These are phyloP conservation scores for Wickerhamiella galacta DNA, from an alignment of 805 yeast genomes.

Conservation along the genomic window DNA sequence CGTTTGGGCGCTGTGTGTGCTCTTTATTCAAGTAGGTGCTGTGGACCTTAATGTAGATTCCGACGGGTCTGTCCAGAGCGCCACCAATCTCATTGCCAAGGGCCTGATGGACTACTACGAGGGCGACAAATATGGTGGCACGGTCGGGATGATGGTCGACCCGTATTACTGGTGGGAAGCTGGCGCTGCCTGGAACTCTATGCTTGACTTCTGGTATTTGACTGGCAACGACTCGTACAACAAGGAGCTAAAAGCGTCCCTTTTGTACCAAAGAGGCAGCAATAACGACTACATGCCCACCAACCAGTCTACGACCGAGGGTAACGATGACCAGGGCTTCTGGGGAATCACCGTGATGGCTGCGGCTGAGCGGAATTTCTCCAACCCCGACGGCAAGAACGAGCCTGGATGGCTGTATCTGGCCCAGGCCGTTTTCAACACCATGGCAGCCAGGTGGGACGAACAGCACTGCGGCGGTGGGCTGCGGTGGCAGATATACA, in stretches of 20 bases:
- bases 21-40: constrained; percentile 1
- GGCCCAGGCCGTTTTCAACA: constrained; percentile 74
- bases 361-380: constrained; percentile 71
- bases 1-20: background rate
- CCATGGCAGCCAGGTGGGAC: constrained; percentile 76
- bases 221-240: constrained; percentile 54
- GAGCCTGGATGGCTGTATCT: constrained; percentile 59
- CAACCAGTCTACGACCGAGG: constrained; percentile 71
- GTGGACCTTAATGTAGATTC: constrained; percentile 10
- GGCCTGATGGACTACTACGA: constrained; percentile 76
- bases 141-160: constrained; percentile 50
- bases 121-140: constrained; percentile 46
- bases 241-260: constrained; percentile 38
- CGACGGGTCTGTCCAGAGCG: constrained; percentile 22
- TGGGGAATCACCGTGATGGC: constrained; percentile 82
- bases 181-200: constrained; percentile 45
- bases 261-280: constrained; percentile 48
- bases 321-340: constrained; percentile 86
- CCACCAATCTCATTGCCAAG: constrained; percentile 40
- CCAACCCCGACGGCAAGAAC: constrained; percentile 40
- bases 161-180: constrained; percentile 93
- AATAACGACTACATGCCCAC: constrained; percentile 57
- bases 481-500: constrained; percentile 79
- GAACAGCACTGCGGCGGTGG: constrained; percentile 50
- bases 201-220: constrained; percentile 68